These are phyloP conservation scores for Cicer yamashitae DNA, from an alignment of 306 rosid species.

Conservation along the genomic window DNA sequence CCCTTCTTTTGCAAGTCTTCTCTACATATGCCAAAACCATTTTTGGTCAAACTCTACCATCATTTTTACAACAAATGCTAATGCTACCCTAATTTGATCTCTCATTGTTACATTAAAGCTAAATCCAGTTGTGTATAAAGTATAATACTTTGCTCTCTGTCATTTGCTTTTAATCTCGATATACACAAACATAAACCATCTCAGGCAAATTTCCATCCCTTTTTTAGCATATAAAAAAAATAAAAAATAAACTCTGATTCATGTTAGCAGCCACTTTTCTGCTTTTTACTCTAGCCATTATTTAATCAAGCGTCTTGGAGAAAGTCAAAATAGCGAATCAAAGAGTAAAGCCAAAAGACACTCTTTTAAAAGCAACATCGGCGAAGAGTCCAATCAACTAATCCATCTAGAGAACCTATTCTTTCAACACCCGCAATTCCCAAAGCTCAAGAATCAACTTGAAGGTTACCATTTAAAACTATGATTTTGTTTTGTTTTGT, in stretches of 20 bases:
- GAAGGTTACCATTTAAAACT: no score
- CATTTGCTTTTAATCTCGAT: background rate
- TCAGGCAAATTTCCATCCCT: background rate
- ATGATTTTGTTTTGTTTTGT: no score
- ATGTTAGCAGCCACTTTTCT: background rate
- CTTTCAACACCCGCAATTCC: no score
- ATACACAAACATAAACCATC: background rate
- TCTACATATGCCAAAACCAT: background rate
- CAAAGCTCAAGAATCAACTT: no score
- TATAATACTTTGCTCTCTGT: background rate
- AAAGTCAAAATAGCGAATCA: background rate
- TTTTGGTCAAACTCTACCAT: background rate
- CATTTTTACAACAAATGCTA: background rate
- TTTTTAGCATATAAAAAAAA: background rate
- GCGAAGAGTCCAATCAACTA: background rate
- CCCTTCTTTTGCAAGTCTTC: background rate
- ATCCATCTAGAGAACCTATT: no score
- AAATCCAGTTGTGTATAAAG: background rate
- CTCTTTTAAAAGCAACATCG: background rate
- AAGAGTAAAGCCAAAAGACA: background rate
- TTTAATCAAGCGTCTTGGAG: background rate
- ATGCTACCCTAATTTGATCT: no score
- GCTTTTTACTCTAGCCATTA: background rate
- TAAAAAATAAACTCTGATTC: background rate
- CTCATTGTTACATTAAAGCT: no score